phyloP scores from a whole-genome alignment of 164 flowering plant species.

The Cinnamomum chago region DNA sequence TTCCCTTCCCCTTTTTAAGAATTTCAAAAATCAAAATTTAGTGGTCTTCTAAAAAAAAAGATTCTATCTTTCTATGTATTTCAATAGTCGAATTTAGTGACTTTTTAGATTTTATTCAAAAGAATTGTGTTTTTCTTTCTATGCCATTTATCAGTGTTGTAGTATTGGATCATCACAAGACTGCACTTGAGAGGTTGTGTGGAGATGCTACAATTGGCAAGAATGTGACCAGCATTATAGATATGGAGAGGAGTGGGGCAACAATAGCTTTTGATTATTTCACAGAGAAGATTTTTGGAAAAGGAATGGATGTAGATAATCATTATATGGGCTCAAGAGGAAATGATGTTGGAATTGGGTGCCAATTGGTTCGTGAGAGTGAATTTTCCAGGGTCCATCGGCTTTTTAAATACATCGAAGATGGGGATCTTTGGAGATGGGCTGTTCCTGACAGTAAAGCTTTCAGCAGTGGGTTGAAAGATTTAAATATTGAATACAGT shows the following conservation, averaged over 20 bases:
- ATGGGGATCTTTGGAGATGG: conserved; percentile 91
- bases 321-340: not conserved
- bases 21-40: too few relatives aligned
- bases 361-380: conserved; percentile 15
- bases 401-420: conserved; percentile 70
- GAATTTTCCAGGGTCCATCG: conserved; percentile 38
- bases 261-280: conserved; percentile 88
- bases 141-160: conserved; percentile 34
- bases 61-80: too few relatives aligned
- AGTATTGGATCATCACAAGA: conserved; percentile 83
- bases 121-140: not conserved
- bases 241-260: conserved; percentile 83
- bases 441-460: conserved; percentile 68
- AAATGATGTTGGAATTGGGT: not conserved
- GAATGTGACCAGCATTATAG: conserved; percentile 56
- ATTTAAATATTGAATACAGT: conserved; percentile 55
- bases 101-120: too few relatives aligned
- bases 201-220: conserved; percentile 16
- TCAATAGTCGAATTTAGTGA: too few relatives aligned
- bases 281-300: conserved; percentile 35
- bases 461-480: conserved; percentile 80
- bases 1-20: too few relatives aligned
- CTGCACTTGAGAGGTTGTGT: conserved; percentile 60
- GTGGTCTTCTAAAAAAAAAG: too few relatives aligned
- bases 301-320: not conserved